These are phyloP conservation scores for Brassica hybrid DNA, from an alignment of 441 rosid genomes.

Conservation along the genomic window DNA sequence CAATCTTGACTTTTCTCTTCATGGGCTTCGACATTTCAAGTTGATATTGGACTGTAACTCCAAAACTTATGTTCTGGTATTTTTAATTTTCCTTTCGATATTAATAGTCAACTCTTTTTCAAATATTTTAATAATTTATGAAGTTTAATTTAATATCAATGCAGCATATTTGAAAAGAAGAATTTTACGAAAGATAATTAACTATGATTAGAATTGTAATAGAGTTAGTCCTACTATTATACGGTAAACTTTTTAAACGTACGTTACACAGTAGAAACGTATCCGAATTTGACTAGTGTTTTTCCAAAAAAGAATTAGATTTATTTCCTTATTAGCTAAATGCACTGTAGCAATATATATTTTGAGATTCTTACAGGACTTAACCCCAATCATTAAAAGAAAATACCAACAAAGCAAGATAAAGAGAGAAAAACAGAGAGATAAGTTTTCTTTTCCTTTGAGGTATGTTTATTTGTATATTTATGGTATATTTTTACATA, in stretches of 20 bases:
- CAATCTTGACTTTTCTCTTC: background rate
- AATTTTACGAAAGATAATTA: background rate
- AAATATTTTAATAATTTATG: background rate
- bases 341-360: constrained; percentile 23
- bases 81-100: background rate
- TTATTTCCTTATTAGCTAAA: background rate
- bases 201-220: background rate
- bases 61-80: background rate
- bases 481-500: background rate
- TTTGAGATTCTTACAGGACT: constrained; percentile 3
- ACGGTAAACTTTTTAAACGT: background rate
- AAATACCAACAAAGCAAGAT: constrained; percentile 24
- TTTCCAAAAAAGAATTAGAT: background rate
- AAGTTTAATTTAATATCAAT: background rate
- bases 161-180: background rate
- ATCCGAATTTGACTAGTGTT: background rate
- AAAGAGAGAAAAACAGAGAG: constrained; percentile 13
- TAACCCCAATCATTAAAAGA: constrained; percentile 18
- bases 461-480: constrained; percentile 30
- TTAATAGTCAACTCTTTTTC: background rate
- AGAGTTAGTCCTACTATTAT: background rate
- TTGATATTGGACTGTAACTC: background rate
- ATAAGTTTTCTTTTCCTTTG: constrained; percentile 15
- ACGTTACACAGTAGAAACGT: background rate
- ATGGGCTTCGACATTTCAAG: background rate